These are phyloP conservation scores for Kondoa subrosea DNA, from an alignment of 768 basidiomycete genomes.

Conservation along the genomic window DNA sequence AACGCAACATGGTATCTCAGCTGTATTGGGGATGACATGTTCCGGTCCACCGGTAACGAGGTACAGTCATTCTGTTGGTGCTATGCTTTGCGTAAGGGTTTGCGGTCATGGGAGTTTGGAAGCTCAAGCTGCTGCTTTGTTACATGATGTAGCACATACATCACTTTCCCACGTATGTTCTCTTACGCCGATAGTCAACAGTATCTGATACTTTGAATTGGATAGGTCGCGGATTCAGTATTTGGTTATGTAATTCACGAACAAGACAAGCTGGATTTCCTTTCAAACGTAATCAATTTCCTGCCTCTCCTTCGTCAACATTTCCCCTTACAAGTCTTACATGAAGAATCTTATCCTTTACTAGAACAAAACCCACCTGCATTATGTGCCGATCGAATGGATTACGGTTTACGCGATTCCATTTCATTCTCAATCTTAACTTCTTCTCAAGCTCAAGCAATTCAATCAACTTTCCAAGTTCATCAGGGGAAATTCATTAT, in stretches of 20 bases:
- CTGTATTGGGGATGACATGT: constrained; percentile 6
- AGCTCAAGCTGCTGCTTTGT: constrained; percentile 21
- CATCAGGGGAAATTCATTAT: constrained; percentile 13
- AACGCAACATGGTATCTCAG: constrained; percentile 19
- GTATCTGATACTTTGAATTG: neutral
- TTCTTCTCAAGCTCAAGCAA: constrained; percentile 5
- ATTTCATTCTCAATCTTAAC: constrained; percentile 7
- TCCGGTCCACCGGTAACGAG: constrained; percentile 11
- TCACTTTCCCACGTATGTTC: constrained; percentile 15
- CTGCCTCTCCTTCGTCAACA: constrained; percentile 12
- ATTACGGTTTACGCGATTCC: constrained; percentile 17
- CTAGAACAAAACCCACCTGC: constrained; percentile 18
- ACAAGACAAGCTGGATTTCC: constrained; percentile 18
- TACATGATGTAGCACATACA: constrained; percentile 20
- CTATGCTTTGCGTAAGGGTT: constrained; percentile 17
- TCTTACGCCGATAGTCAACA: neutral
- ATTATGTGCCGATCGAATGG: constrained; percentile 17
- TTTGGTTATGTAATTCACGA: constrained; percentile 23
- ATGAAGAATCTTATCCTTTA: constrained; percentile 16
- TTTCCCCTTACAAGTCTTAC: constrained; percentile 6
- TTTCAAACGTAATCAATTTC: constrained; percentile 15
- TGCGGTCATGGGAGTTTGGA: constrained; percentile 11
- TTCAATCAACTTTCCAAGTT: neutral
- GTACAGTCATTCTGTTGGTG: constrained; percentile 20
- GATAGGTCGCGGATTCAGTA: constrained; percentile 3